A percentile compares a stretch with the other conserved stretches of the same genome.
Conservation (phyloP, 805 yeast species). For the Blastobotrys americana region DNA sequence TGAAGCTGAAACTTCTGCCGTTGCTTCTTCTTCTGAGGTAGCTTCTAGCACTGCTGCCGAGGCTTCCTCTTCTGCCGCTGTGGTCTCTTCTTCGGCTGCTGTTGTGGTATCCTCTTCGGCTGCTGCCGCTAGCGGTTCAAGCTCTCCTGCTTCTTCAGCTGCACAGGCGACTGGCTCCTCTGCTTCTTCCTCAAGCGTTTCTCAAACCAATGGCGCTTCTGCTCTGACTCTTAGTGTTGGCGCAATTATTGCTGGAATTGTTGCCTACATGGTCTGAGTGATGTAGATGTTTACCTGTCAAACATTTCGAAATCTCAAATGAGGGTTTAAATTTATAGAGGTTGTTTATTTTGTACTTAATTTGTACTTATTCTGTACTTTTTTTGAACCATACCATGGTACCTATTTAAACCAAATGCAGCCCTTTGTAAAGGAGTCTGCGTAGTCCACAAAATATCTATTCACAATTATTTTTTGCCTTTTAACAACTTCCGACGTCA, state of each 20-base stretch:
- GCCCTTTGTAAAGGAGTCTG: too few species aligned
- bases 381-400: too few species aligned
- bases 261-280: too few species aligned
- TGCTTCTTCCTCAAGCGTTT: not conserved
- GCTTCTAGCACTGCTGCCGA: conserved; percentile 19
- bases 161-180: not conserved
- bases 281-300: too few species aligned
- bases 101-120: not conserved
- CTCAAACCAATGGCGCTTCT: conserved; percentile 10
- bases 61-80: conserved; percentile 1
- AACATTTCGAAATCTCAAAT: too few species aligned
- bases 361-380: too few species aligned
- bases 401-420: too few species aligned
- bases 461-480: too few species aligned
- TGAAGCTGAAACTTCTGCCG: conserved; percentile 5
- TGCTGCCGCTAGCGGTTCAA: not conserved
- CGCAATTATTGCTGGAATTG: not conserved
- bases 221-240: not conserved
- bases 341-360: too few species aligned
- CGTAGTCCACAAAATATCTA: too few species aligned
- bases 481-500: too few species aligned
- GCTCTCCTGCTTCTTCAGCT: conserved; percentile 1
- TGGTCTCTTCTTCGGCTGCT: conserved; percentile 4
- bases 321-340: too few species aligned
- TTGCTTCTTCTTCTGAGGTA: conserved; percentile 16